Base-by-base conservation (phyloP, 2,329 filamentous ascomycete species). In the Stachybotrys chartarum region DNA sequence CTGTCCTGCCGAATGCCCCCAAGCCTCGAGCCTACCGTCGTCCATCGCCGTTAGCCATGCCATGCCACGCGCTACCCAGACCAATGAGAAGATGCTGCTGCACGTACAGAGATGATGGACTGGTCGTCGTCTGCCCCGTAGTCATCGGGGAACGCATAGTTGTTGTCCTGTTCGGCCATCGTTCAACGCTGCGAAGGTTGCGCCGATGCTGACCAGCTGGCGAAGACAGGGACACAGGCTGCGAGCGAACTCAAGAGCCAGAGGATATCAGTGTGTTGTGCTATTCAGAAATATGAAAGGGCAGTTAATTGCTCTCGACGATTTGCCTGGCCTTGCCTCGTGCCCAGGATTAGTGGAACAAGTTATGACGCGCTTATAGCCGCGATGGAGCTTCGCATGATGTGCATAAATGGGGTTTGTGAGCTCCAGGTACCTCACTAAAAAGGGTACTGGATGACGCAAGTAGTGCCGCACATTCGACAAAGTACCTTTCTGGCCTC, bases 1-100 rank as follows among this genome's bases (percentile, higher is more conserved):
- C 91, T 75, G 97, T 99, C 68, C 93, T 86, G 62, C 91, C 85
- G 73, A 99, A 97, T 55, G 90, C 89, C 75, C 97, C 92, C 64
- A 97, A 78, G 61, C 94, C 90, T 65, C 91, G 88, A 55, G 90
- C 85, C 91, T 96, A 65, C 52, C 56, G 61, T 58, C 54, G 54
- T 50, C 45, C 16, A n/a, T 24, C 18, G 17, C n/a, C 17, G 42
- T 54, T 39, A 55, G 55, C 47, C 31, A 32, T 24, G 60, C 62
- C 64, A 72, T 70, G 64, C 59, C 70, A 71, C 58, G 70, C 62
- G 55, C 30, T 39, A 7, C 39, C 30, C 18, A 24, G 18, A 10
- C 45, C 48, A 50, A 32, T 7, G n/a, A 44, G 50, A 30, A 17
- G 16, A 8, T 52, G 50, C 32, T 16, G 17, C 10, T 5, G 32